Base-by-base conservation (phyloP, 2,329 filamentous ascomycete genomes). In the Catunica adiposa region DNA sequence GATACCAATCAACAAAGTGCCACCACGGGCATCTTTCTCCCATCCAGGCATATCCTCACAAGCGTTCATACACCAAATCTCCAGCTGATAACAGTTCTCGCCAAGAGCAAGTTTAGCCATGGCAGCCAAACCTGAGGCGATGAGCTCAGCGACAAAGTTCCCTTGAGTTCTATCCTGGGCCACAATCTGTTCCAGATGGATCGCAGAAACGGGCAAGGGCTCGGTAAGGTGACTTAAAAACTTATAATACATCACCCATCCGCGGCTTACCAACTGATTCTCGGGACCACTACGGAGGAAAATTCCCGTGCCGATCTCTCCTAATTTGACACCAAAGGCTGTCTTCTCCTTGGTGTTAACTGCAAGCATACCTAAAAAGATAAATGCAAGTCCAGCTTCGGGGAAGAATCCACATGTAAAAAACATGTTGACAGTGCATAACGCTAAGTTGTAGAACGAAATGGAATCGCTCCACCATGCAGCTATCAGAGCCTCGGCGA, bases 31-130 rank as follows among this genome's bases (percentile, higher is more conserved):
- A 62, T 89, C 85, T 47, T 75, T 71, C 50, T 80, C 72, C 85
- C 85, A 89, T 52, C 83, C 79, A 1, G 79, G 78, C 57, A 86
- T 78, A 60, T 89, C 85, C 59, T 88, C 78, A 59, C 82, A 83
- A n/a, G 80, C 77, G 59, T 83, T 86, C 51, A 80, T 76, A 61
- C 83, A 84, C 63, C 80, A 86, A 0, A 75, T 75, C 64, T 89
- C 84, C 0, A 88, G 69, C 56, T 89, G 85, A 14, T 72, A 71
- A 51, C 81, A 71, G 58, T 86, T 82, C 60, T 86, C 79, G 61
- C 81, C 82, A 11, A 78, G 76, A 66, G 83, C 88, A 56, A 89
- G 77, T 61, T 78, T 81, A 62, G 83, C 77, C 60, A 79, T 75
- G 2, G 82, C 79, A 31, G 77, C 74, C 20, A 88, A 70, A 0